Evolutionary conservation across 148 eudicot genomes (phyloP), one percentile per base, ranked within the genome.

Genomic region (Camellia sinensis): DNA sequence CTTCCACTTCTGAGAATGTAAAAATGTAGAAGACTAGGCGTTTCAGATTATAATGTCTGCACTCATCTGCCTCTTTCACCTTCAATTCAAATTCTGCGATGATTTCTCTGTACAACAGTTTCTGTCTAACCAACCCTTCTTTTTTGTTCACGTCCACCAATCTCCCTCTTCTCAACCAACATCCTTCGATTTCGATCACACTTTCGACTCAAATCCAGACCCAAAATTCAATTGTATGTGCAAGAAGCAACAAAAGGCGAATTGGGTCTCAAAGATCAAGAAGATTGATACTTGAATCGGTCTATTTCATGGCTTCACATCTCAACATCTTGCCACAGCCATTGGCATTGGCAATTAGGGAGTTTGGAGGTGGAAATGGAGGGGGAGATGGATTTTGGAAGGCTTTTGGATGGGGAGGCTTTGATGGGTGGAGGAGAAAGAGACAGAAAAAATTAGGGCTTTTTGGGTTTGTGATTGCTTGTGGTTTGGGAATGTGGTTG

Each of bases 311-410:
- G 15, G 95, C 92, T 12, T 84, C 92, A 1, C 88, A 82, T 41
- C 85, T 93, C 74, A 87, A 80, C 80, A 65, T 91, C 57, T 59
- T 93, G 17, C 97, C 97, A 15, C 92, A 89, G 80, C 97, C 97
- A 0, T 60, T 89, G 22, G 91, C 88, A 79, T 86, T 86, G 45
- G 48, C 89, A 14, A 71, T 88, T 46, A 84, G 81, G 46, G 91
- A 83, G 67, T 87, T 91, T 8, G 89, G 83, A 41, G 88, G 85
- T 10, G 94, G 94, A n/a, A 82, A 85, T 67, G 93, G 93, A 65
- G 91, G 92, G 22, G 85, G 86, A 54, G 10, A 73, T 29, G 83
- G 95, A 77, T 80, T 82, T 76, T 50, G 75, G 72, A 80, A 67
- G 57, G 85, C 88, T 7, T 85, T 84, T 45, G 91, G 91, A 9